Base-by-base conservation (phyloP, 148 eudicot species). In the Cornus suecica region DNA sequence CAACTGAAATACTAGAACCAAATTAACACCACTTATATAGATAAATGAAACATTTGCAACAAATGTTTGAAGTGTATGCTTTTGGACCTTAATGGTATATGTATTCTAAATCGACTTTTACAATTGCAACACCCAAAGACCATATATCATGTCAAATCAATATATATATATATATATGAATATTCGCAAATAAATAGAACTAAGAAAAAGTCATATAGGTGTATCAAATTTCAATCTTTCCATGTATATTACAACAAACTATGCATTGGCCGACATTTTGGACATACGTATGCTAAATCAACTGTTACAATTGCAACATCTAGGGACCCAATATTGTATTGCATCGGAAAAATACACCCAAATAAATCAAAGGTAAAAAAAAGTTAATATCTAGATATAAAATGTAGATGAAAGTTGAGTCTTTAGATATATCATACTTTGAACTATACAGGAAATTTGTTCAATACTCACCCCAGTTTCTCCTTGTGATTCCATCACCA, bases 401-500 rank as follows among this genome's bases (percentile, higher is more conserved):
- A 6, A 27, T 10, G 8, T 15, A 26, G 13, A 42, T 31, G 34
- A 34, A 66, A 22, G 11, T 72, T 22, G 18, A 29, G 23, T 42
- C 42, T 18, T 25, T 27, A 1, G 9, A 78, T 42, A 25, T 8
- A 37, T 74, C 1, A 10, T 23, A 24, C 54, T 26, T 28, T 25
- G 28, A 71, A 71, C 20, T 41, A 14, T 24, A 48, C 24, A 48
- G 13, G 32, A 4, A 11, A 9, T 15, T 67, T 11, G 18, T 29
- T 16, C 23, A 60, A 60, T 62, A 86, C 89, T 83, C 30, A 86
- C 89, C 84, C 77, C 86, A 77, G 71, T 78, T 76, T 81, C 86
- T 70, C 87, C 87, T 82, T 79, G 82, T 26, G 84, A 79, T 71
- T 83, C 89, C 89, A 86, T 86, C 42, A 70, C 26, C 72, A 28